Evolutionary conservation across 208 protist species (phyloP), one percentile per base, ranked within the genome.

Genomic region (Trypanosoma melophagium): DNA sequence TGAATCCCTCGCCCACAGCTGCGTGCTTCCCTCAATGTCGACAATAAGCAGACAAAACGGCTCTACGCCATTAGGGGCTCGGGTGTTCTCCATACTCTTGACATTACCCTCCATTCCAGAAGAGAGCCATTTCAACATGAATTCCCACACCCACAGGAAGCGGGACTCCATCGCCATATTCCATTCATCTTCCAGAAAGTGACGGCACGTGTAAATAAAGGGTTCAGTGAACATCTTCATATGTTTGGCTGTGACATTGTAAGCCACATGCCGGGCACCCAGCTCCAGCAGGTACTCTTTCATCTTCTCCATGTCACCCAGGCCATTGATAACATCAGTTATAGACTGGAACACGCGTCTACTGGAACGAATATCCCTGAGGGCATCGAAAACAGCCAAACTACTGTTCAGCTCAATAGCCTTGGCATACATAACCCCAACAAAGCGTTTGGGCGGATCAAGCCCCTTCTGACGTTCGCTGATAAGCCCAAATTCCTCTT

Each of bases 11-110:
- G 81, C 71, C 89, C 92, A 97, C 68, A 96, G 73, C 56, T 76
- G 79, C 13, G 86, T 89, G 66, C 79, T 89, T n/a, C 68, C 74
- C 62, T 94, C 83, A 47, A 97, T 87, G 66, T 95, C 86, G 0
- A 88, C 95, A 58, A 92, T 93, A 22, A 94, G 35, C 0, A 94
- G 49, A 14, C 80, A 86, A 40, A 90, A 88, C n/a, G 70, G 44
- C 21, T 61, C 62, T 19, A 47, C 57, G 24, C 59, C 81, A 58
- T 62, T 85, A 10, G 79, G 77, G 3, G 76, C 79, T 21, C 74
- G 75, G 38, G 78, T 60, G 64, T 81, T 81, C 51, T 74, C 73
- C 14, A 80, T 63, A 16, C 58, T 86, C 51, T 81, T 72, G 40
- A 78, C 74, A 53, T 71, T 74, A n/a, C 75, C 66, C 49, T 63